Percentiles rank a stretch among this genome's conserved stretches.
Conservation (phyloP, 2,329 filamentous ascomycete species). For the Pseudomassariella vexata region DNA sequence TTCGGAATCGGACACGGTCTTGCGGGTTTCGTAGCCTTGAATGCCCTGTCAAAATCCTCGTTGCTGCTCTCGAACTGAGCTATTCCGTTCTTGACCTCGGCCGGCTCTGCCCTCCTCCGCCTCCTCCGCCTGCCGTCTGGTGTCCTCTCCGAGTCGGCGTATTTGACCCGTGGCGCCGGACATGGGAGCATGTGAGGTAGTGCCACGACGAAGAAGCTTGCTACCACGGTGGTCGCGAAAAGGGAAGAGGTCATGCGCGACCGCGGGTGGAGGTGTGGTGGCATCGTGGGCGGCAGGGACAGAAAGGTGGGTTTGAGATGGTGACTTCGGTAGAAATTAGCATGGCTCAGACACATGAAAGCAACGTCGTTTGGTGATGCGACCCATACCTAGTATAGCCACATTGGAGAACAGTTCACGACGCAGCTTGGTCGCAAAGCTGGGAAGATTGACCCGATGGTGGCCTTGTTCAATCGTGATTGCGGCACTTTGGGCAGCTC, state of each 20-base stretch:
- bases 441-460: too few species aligned
- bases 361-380: too few species aligned
- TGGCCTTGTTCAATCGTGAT: too few species aligned
- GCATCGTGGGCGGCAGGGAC: slow-evolving; percentile 50
- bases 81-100: slow-evolving; percentile 38
- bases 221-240: slow-evolving; percentile 85
- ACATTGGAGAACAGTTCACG: too few species aligned
- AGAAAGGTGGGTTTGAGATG: too few species aligned
- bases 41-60: slow-evolving; percentile 25
- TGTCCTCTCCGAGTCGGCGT: slow-evolving; percentile 59
- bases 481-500: too few species aligned
- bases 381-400: too few species aligned
- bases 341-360: too few species aligned
- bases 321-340: too few species aligned
- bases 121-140: slow-evolving; percentile 29
- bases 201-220: slow-evolving; percentile 87
- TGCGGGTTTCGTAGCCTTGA: slow-evolving; percentile 32
- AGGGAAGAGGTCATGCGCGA: slow-evolving; percentile 90
- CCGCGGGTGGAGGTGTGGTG: slow-evolving; percentile 85
- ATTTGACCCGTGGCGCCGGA: slow-evolving; percentile 70
- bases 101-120: slow-evolving; percentile 32
- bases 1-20: slow-evolving; percentile 92
- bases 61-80: slow-evolving; percentile 38
- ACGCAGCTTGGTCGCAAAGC: too few species aligned
- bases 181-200: slow-evolving; percentile 89